Conservation (phyloP, 768 basidiomycete species). For the Leccinum variicolor region DNA sequence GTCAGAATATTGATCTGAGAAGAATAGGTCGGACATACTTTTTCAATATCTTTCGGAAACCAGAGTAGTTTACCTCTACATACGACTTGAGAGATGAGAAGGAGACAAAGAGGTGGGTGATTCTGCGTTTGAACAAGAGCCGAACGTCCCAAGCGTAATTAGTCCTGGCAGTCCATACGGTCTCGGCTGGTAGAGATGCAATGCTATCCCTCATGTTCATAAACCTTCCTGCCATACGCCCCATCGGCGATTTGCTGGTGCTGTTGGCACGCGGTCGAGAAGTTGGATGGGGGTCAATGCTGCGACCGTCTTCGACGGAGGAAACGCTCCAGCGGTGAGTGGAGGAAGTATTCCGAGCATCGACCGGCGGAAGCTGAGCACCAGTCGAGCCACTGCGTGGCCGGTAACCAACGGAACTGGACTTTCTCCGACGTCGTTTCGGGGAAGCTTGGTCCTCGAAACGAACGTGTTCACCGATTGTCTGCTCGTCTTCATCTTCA, state of each 20-base stretch:
- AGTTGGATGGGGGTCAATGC: slow-evolving; percentile 27
- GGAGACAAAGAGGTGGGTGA: slow-evolving; percentile 77
- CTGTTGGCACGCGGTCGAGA: not conserved
- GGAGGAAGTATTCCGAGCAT: slow-evolving; percentile 7
- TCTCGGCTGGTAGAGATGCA: too few relatives aligned
- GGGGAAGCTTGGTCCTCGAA: slow-evolving; percentile 28
- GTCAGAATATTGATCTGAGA: not conserved
- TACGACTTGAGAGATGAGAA: slow-evolving; percentile 79
- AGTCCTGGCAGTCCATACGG: too few relatives aligned
- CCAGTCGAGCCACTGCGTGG: slow-evolving; percentile 24
- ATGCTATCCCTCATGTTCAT: too few relatives aligned
- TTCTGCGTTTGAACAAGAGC: slow-evolving; percentile 83
- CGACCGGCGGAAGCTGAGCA: not conserved
- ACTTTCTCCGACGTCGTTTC: slow-evolving; percentile 36
- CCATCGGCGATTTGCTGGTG: too few relatives aligned
- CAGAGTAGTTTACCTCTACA: slow-evolving; percentile 88
- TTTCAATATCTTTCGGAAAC: slow-evolving; percentile 92
- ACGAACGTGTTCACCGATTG: slow-evolving; percentile 17
- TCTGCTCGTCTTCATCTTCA: slow-evolving; percentile 48
- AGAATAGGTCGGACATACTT: slow-evolving; percentile 52
- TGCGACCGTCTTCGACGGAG: slow-evolving; percentile 40
- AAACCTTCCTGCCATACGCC: too few relatives aligned
- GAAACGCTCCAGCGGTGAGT: slow-evolving; percentile 41
- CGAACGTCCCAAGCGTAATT: slow-evolving; percentile 29
- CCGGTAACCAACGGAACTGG: slow-evolving; percentile 24